Percentiles rank a stretch among this genome's conserved stretches.
These are phyloP conservation scores for Mycena venus DNA, from an alignment of 768 basidiomycete genomes.

Conservation along the genomic window DNA sequence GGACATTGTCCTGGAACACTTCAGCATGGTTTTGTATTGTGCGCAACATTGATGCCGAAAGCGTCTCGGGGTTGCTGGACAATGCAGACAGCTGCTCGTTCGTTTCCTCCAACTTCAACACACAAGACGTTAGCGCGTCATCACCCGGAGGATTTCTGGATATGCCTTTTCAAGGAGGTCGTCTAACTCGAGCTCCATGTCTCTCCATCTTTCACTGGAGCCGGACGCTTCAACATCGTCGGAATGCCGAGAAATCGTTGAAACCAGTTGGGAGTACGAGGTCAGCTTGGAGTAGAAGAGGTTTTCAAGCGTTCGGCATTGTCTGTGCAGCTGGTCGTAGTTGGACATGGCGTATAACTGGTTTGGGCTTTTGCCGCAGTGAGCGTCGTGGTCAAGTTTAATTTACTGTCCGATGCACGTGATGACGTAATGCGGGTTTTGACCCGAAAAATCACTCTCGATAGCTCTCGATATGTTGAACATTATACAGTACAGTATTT, in stretches of 20 bases:
- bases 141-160: constrained; percentile 10
- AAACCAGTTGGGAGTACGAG: constrained; percentile 89
- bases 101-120: constrained; percentile 81
- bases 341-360: constrained; percentile 77
- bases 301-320: constrained; percentile 94
- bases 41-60: constrained; percentile 88
- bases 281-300: constrained; percentile 93
- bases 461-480: no score
- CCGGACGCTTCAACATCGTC: constrained; percentile 80
- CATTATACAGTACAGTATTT: background rate
- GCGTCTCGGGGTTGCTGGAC: constrained; percentile 75
- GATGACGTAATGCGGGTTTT: background rate
- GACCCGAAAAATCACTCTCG: no score
- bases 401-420: background rate
- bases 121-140: constrained; percentile 33
- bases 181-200: constrained; percentile 89
- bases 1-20: constrained; percentile 87
- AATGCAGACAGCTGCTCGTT: constrained; percentile 83
- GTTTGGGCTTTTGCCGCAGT: background rate
- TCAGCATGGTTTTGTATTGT: constrained; percentile 93
- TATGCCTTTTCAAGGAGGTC: constrained; percentile 87
- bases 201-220: constrained; percentile 80
- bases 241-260: constrained; percentile 66
- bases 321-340: constrained; percentile 92
- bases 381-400: background rate